Evolutionary conservation across 2,329 filamentous ascomycete species (phyloP).

Genomic region (Eurotiales sp.): DNA sequence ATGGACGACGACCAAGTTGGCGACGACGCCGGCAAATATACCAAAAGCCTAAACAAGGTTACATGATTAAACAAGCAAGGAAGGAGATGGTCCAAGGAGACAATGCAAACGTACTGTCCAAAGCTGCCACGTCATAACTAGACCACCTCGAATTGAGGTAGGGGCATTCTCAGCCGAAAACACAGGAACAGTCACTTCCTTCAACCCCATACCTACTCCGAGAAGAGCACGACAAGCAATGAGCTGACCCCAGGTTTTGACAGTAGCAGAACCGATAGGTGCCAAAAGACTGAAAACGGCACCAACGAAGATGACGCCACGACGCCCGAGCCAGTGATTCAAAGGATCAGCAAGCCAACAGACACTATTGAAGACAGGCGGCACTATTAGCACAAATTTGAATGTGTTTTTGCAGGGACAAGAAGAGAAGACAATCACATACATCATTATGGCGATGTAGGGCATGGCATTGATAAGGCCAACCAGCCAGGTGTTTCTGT

Average conservation of each 20-base stretch:
- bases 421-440: background rate
- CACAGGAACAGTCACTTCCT: constrained; percentile 54
- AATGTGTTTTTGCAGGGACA: background rate
- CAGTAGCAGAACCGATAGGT: constrained; percentile 61
- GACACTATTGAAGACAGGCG: constrained; percentile 31
- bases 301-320: constrained; percentile 61
- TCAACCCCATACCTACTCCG: constrained; percentile 60
- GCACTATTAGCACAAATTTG: background rate
- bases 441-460: constrained; percentile 43
- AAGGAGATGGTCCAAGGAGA: too few species aligned
- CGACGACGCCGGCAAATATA: constrained; percentile 63
- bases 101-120: constrained; percentile 48
- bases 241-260: constrained; percentile 58
- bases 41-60: constrained; percentile 44
- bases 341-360: constrained; percentile 65
- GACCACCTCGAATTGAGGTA: constrained; percentile 51
- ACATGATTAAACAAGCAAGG: too few species aligned
- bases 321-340: constrained; percentile 58
- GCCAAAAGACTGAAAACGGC: constrained; percentile 64
- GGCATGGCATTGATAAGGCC: constrained; percentile 59
- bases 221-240: constrained; percentile 55
- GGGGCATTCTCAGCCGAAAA: constrained; percentile 58
- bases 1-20: constrained; percentile 62
- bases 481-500: constrained; percentile 57
- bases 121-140: constrained; percentile 55